Evolutionary conservation across 2,329 filamentous ascomycete species (phyloP), one percentile per base, ranked within the genome.

Genomic region (Xylaria sp.): DNA sequence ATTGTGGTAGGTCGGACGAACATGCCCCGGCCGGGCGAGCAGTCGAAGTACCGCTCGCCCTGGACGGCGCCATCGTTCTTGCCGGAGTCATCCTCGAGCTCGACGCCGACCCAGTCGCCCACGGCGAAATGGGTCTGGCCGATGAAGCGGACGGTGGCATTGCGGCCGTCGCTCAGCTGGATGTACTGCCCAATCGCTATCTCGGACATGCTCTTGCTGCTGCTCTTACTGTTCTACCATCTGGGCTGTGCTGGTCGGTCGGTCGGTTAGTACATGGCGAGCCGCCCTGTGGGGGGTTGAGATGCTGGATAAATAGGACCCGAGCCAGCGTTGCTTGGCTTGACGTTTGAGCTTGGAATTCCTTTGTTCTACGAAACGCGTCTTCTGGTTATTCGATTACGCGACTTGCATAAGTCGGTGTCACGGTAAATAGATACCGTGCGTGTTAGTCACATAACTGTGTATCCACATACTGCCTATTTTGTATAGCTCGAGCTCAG

Each of bases 1-100:
- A 96, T 84, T 66, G 90, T 90, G 62, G 87, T 82, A 34, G 93
- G 90, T 70, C 93, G 88, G 64, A 98, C 88, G 76, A 99, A 98
- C 89, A 99, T 96, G 77, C 90, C 90, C 71, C 85, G 84, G 48
- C 85, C 93, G 88, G 87, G 90, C 80, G 78, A 86, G 81, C 95
- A 98, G 58, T 94, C 89, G 75, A 97, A 98, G 79, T 98, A 98
- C 21, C 93, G 86, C 77, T 93, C 88, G 69, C 93, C 94, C 79
- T 95, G 89, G 55, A 98, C 93, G 64, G 92, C 91, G 72, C 95
- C 95, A 85, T 98, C 93, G 75, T 98, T 98, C 84, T 98, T 98
- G 36, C 96, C 95, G 21, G 87, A 88, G 61, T 90, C 85, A 55
- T 93, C 91, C 61, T 93, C 89, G 65, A 98, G 88, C 83, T 97